Evolutionary conservation across 306 rosid genomes (phyloP), one percentile per base, ranked within the genome.

Genomic region (Fragaria nilgerrensis): DNA sequence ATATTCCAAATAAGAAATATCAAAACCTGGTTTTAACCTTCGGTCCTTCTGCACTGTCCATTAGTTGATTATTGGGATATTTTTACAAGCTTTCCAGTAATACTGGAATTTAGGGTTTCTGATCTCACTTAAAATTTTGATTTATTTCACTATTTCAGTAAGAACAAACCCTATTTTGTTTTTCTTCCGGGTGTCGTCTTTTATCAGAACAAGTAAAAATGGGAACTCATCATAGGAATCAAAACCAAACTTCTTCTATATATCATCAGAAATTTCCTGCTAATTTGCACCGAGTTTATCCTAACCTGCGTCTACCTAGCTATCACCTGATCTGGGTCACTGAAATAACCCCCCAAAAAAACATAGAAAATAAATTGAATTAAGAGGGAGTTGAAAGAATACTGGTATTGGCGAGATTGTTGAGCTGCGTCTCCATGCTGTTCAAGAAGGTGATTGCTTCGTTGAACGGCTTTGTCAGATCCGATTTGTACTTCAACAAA

Each of bases 381-480:
- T 45, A 79, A 78, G 45, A 69, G 82, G 72, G 83, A 78, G 63
- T 53, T 70, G 64, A 48, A 20, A 47, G 70, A 88, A 74, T 56
- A 56, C 70, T 79, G 4, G 71, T 70, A 66, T 81, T 74, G 76
- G 86, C 55, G 73, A 93, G 83, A 66, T 85, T 56, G 87, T 81
- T 88, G 68, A 93, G 91, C 86, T 93, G 86, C 14, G 77, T 78
- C 85, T 90, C 89, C 86, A 93, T 90, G 72, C 83, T 70, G 83
- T 75, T 86, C 72, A 90, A 80, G 80, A 93, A 93, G 14, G 81
- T 68, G 20, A 86, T 84, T 55, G 97, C 97, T 76, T 93, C 97
- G 17, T 81, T 81, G 50, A 87, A 85, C 2, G 92, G 89, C 86
- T 72, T 88, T 2, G 80, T 62, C 29, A 93, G 89, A 79, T 93